phyloP scores from a whole-genome alignment of 1,139 yeast species.

The Taiozyma sp. region DNA sequence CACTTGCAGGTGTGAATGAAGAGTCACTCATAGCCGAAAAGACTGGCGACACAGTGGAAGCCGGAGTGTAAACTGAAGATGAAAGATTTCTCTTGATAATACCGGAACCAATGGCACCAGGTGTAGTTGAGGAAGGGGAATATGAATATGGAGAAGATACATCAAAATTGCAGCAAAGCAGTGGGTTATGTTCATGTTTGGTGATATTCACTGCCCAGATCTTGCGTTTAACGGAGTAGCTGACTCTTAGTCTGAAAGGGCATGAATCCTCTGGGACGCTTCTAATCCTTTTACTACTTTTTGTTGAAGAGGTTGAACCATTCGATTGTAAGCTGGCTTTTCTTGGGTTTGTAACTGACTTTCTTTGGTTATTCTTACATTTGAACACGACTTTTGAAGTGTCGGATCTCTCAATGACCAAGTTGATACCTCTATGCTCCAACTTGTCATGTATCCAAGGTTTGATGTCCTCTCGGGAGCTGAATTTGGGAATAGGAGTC shows the following conservation, averaged over 20 bases:
- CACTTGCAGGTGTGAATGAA: slow-evolving; percentile 19
- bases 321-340: slow-evolving; percentile 1
- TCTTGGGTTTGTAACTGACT: slow-evolving; percentile 16
- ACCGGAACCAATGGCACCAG: slow-evolving; percentile 3
- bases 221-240: slow-evolving; percentile 48
- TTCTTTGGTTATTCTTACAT: slow-evolving; percentile 43
- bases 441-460: slow-evolving; percentile 58
- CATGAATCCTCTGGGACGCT: slow-evolving; percentile 35
- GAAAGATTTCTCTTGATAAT: slow-evolving; percentile 15
- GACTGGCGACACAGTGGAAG: slow-evolving; percentile 19
- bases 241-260: slow-evolving; percentile 67
- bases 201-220: slow-evolving; percentile 45
- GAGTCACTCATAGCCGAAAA: slow-evolving; percentile 14
- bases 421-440: slow-evolving; percentile 45
- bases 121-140: slow-evolving; percentile 9
- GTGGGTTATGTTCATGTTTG: slow-evolving; percentile 28
- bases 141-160: slow-evolving; percentile 5
- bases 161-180: slow-evolving; percentile 22
- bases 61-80: slow-evolving; percentile 17
- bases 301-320: background rate
- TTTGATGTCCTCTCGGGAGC: slow-evolving; percentile 46
- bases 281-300: slow-evolving; percentile 15
- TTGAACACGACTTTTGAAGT: slow-evolving; percentile 62
- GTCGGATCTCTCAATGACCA: slow-evolving; percentile 70
- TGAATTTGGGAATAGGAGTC: slow-evolving; percentile 34